Conservation (phyloP, 1,284 basidiomycete genomes). For the Athelia psychrophila region DNA sequence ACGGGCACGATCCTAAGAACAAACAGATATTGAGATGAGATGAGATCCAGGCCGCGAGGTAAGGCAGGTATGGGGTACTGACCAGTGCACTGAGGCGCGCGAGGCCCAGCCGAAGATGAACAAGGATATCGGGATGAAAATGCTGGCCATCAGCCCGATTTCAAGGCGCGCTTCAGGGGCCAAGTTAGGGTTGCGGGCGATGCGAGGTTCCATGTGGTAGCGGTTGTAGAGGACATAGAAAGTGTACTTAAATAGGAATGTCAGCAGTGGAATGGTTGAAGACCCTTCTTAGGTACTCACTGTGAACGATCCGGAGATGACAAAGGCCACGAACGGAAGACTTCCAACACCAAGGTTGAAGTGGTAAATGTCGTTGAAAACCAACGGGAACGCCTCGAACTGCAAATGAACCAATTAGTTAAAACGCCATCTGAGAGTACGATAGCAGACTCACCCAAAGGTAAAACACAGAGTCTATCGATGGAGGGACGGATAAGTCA, state of each 20-base stretch:
- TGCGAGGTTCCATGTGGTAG: not conserved
- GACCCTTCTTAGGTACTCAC: slow-evolving; percentile 19
- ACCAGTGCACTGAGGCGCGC: slow-evolving; percentile 17
- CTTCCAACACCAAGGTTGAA: slow-evolving; percentile 37
- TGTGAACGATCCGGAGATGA: slow-evolving; percentile 20
- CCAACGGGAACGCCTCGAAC: slow-evolving; percentile 30
- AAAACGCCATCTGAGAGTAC: slow-evolving; percentile 1
- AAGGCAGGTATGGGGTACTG: no score
- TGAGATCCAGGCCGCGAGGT: no score
- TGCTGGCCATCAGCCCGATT: slow-evolving; percentile 31
- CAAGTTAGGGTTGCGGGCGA: not conserved
- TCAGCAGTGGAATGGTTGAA: slow-evolving; percentile 20
- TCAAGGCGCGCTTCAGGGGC: slow-evolving; percentile 11
- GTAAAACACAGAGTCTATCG: slow-evolving; percentile 26
- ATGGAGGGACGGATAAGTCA: not conserved
- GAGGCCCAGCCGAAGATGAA: slow-evolving; percentile 45
- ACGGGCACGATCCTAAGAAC: slow-evolving; percentile 17
- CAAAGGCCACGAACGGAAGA: slow-evolving; percentile 46
- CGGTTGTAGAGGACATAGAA: not conserved
- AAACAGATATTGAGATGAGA: no score
- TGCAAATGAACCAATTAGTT: slow-evolving; percentile 31
- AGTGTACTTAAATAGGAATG: slow-evolving; percentile 9
- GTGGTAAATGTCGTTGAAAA: slow-evolving; percentile 30
- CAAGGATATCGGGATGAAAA: slow-evolving; percentile 38
- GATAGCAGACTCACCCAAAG: no score